These are phyloP conservation scores for Pulveroboletus sp. DNA, from an alignment of 768 basidiomycete species.

Conservation along the genomic window DNA sequence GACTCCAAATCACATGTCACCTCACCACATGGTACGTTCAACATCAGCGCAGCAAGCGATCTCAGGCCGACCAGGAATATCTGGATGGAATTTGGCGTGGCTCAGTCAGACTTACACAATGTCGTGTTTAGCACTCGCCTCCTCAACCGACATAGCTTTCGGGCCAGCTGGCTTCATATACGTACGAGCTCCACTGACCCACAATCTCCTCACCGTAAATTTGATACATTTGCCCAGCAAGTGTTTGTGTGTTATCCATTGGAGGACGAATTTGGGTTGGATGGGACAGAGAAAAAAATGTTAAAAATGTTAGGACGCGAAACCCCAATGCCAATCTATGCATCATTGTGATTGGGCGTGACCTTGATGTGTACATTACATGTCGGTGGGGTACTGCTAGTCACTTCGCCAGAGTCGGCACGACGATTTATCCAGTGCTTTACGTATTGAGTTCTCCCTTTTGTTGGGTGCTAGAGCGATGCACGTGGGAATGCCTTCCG, in stretches of 20 bases:
- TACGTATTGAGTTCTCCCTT: conserved; percentile 33
- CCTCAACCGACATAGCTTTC: conserved; percentile 40
- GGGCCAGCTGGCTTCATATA: conserved; percentile 29
- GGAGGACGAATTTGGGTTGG: conserved; percentile 42
- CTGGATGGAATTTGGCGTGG: conserved; percentile 43
- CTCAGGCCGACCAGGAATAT: conserved; percentile 39
- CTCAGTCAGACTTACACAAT: conserved; percentile 40
- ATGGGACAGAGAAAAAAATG: conserved; percentile 39
- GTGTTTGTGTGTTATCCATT: conserved; percentile 50
- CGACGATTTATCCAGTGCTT: conserved; percentile 36
- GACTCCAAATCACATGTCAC: not conserved
- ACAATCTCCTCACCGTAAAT: conserved; percentile 35
- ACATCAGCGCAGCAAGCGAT: conserved; percentile 41
- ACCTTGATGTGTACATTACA: not conserved
- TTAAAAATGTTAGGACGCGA: conserved; percentile 32
- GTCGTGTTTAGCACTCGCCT: conserved; percentile 38
- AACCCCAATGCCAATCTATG: not conserved
- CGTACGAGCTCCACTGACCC: not conserved
- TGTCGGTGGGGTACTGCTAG: not conserved
- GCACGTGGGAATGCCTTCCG: conserved; percentile 40
- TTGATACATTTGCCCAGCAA: conserved; percentile 37
- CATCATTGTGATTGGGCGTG: not conserved
- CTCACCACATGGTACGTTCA: conserved; percentile 41
- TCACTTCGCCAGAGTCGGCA: conserved; percentile 35
- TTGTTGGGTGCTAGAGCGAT: conserved; percentile 41